These are phyloP conservation scores for Plasmodium billcollinsi DNA, from an alignment of 169 alveolate species.

Conservation along the genomic window DNA sequence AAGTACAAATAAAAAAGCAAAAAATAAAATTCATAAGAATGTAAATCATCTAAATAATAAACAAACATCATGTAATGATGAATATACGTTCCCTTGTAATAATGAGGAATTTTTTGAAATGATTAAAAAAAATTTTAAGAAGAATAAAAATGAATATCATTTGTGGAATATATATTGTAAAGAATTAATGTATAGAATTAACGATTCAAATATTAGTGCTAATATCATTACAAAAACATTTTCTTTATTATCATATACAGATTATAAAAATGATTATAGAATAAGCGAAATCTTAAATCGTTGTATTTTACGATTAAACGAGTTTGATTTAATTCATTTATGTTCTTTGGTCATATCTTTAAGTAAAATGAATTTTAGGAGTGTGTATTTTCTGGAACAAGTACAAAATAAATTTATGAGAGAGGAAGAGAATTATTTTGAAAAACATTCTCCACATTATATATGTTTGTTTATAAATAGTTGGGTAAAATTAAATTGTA, in stretches of 20 bases:
- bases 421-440: conserved; percentile 19
- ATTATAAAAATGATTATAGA: conserved; percentile 43
- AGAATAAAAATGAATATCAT: conserved; percentile 29
- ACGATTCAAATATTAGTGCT: conserved; percentile 27
- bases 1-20: background rate
- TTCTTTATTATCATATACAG: conserved; percentile 38
- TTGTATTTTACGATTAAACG: conserved; percentile 42
- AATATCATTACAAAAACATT: conserved; percentile 29
- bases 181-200: conserved; percentile 36
- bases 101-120: conserved; percentile 38
- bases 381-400: conserved; percentile 40
- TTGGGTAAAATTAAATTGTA: background rate
- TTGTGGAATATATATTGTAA: conserved; percentile 46
- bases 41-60: background rate
- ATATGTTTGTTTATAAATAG: conserved; percentile 33
- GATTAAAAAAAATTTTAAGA: conserved; percentile 29
- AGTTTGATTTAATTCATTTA: conserved; percentile 44
- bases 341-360: conserved; percentile 30
- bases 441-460: conserved; percentile 39
- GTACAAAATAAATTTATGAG: conserved; percentile 17
- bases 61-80: background rate
- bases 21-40: background rate
- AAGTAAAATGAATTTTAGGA: conserved; percentile 27
- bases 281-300: conserved; percentile 49
- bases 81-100: conserved; percentile 9